A percentile compares a stretch with the other conserved stretches of the same genome.
Evolutionary conservation across 1,139 yeast genomes (phyloP).

Genomic region (Chernovozyma aurita): DNA sequence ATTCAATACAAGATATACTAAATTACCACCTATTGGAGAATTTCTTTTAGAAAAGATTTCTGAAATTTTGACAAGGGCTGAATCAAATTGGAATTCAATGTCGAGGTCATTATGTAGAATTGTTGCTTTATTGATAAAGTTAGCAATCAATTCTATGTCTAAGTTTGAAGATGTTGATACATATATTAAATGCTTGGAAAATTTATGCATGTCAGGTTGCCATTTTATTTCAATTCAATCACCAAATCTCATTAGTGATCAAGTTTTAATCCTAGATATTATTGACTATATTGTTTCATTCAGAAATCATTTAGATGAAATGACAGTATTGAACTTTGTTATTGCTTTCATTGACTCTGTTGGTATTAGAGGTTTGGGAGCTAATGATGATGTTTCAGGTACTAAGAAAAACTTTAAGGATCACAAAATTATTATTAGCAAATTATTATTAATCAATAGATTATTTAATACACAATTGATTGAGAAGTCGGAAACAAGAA

Average conservation of each 20-base stretch:
- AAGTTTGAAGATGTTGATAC: constrained; percentile 19
- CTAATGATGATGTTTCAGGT: constrained; percentile 29
- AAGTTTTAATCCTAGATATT: constrained; percentile 52
- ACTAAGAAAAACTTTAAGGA: constrained; percentile 38
- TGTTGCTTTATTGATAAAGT: constrained; percentile 45
- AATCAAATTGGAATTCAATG: constrained; percentile 54
- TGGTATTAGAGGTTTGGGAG: constrained; percentile 52
- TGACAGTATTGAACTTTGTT: constrained; percentile 35
- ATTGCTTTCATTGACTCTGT: constrained; percentile 45
- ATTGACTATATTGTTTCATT: constrained; percentile 51
- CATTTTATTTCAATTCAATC: constrained; percentile 46
- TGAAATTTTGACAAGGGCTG: constrained; percentile 45
- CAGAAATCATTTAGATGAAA: constrained; percentile 33
- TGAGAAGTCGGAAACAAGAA: constrained; percentile 31
- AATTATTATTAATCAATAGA: constrained; percentile 56
- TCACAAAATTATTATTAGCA: constrained; percentile 51
- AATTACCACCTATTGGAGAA: constrained; percentile 49
- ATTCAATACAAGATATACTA: constrained; percentile 31
- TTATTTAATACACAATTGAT: constrained; percentile 48
- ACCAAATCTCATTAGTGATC: constrained; percentile 52
- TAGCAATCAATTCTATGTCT: constrained; percentile 28
- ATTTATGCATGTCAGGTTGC: constrained; percentile 38
- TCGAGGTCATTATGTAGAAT: constrained; percentile 64
- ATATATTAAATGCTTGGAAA: constrained; percentile 27
- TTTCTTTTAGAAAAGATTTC: constrained; percentile 45